Evolutionary conservation across 2,329 filamentous ascomycete genomes (phyloP), one percentile per base, ranked within the genome.

Genomic region (Fusarium musae): DNA sequence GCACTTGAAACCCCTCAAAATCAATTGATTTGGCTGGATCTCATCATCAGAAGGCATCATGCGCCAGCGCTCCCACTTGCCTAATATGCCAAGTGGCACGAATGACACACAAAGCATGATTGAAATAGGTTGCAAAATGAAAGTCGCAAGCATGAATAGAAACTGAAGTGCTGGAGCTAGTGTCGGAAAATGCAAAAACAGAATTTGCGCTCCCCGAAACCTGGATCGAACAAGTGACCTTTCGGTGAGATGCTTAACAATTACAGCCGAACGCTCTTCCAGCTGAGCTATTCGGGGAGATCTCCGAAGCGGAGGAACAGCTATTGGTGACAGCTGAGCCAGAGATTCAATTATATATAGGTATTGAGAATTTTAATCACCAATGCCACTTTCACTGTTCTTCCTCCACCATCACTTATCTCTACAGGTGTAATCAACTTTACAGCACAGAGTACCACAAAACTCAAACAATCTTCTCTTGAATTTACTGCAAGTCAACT

Each of bases 181-280:
- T 16, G 37, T 19, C 2, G 7, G 10, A 36, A 52, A 15, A 28
- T 10, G 23, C 30, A n/a, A 58, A 43, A 36, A 40, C 19, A 30
- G 4, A 16, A 26, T 15, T 17, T 36, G 17, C 6, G 13, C 10
- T 70, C 74, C 75, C 75, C 75, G 63, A 77, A 73, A 76, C 75
- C 75, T 77, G 75, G 75, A 67, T 77, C 75, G 75, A 77, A 77
- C 75, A 77, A 72, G 75, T 76, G 75, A 73, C 75, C 74, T 77
- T 77, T 73, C 70, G 75, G 63, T 77, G 61, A 65, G 39, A 60
- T 63, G 50, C 32, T 47, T 42, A 56, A 53, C 72, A 47, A 53
- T 77, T 77, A 77, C 75, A 77, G 75, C 63, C 74, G 70, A 75
- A 77, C 75, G 75, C 75, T 77, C 75, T 77, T 77, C 75, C 75